Base-by-base conservation (phyloP, 2,329 filamentous ascomycete genomes). In the Camillea tinctor region DNA sequence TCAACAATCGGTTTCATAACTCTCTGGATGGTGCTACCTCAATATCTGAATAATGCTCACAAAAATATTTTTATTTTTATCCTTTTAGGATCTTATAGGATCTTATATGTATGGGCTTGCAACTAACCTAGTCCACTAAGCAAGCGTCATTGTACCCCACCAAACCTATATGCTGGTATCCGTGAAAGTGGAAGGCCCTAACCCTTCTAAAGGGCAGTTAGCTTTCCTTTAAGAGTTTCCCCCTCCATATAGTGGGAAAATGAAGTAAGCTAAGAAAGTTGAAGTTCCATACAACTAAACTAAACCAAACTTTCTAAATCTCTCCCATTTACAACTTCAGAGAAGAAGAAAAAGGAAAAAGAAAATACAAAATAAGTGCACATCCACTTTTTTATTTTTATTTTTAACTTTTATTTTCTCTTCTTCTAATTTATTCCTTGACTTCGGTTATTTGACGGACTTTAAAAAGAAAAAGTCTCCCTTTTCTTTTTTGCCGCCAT, bases 171-270 rank as follows among this genome's bases (percentile, higher is more conserved):
- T 30, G 26, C 26, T 30, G 50, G 56, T 59, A 56, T 59, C 48
- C 21, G 54, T 26, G 55, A 62, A 59, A 50, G n/a, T n/a, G n/a
- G 52, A 52, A 58, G 62, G 59, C 64, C 62, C 62, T 66, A 65
- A 66, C 59, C 62, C 64, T 63, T 61, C 56, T 48, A 51, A 30
- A 50, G 2, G n/a, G 36, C 36, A 44, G 36, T 13, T 13, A 24
- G 50, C 21, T 22, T 24, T 52, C 50, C 50, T 24, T 23, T 22
- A 51, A 13, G 15, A 17, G n/a, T n/a, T n/a, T 15, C 20, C 21
- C 17, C 13, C 20, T 24, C 22, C 26, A 19, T 52, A n/a, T 3
- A 24, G 50, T 24, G 7, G 48, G 9, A 50, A 19, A n/a, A n/a
- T n/a, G n/a, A n/a, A n/a, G n/a, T n/a, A n/a, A n/a, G n/a, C n/a